Evolutionary conservation across 495 filamentous ascomycete genomes (phyloP).

Genomic region (Durotheca rogersii): DNA sequence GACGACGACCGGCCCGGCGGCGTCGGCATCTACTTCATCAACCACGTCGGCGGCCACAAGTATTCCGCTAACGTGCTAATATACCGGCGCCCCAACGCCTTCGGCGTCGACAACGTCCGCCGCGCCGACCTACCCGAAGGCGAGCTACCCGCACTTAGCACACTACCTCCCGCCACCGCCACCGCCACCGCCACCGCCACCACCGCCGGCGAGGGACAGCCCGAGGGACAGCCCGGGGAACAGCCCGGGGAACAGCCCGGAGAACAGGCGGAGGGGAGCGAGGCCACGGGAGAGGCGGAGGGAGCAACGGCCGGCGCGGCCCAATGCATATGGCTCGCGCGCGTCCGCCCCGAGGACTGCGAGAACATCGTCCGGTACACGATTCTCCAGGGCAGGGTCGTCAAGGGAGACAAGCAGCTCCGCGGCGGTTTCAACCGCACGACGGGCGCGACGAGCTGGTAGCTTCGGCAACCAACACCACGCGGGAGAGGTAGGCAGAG

Average conservation of each 20-base stretch:
- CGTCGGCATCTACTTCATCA: constrained; percentile 93
- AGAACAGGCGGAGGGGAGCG: constrained; percentile 2
- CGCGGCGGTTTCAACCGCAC: constrained; percentile 86
- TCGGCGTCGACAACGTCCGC: constrained; percentile 51
- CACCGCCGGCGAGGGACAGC: too few relatives aligned
- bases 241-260: too few relatives aligned
- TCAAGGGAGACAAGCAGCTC: constrained; percentile 81
- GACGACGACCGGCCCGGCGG: constrained; percentile 85
- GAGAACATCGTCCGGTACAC: constrained; percentile 91
- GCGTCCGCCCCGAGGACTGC: constrained; percentile 87
- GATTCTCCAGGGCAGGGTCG: constrained; percentile 87
- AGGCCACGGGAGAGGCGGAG: constrained; percentile 14
- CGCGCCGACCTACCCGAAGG: constrained; percentile 39
- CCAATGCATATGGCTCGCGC: constrained; percentile 93
- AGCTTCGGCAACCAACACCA: constrained; percentile 9
- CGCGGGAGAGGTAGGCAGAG: too few relatives aligned
- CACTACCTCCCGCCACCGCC: too few relatives aligned
- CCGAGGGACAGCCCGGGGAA: too few relatives aligned
- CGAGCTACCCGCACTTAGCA: constrained; percentile 20
- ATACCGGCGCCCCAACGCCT: constrained; percentile 69
- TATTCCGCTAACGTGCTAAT: constrained; percentile 90
- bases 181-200: too few relatives aligned
- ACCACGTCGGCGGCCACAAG: constrained; percentile 93
- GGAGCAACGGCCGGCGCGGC: constrained; percentile 58
- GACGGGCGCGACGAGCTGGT: constrained; percentile 87